A percentile compares a stretch with the other conserved stretches of the same genome.
Conservation (phyloP, 176 grass and related monocot species). For the Olyra latifolia region DNA sequence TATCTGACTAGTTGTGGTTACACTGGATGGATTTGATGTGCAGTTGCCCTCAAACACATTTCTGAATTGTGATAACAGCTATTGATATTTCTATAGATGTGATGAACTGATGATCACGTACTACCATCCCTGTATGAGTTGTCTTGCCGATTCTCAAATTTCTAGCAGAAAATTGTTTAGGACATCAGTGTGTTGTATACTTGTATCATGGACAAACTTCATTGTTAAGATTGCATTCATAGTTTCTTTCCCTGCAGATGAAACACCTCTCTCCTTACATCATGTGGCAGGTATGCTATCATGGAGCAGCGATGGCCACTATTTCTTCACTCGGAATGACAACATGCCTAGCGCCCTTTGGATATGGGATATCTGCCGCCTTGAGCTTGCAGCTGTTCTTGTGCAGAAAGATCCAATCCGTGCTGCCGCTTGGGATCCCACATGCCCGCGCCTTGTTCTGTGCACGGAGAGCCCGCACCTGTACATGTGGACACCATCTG, state of each 20-base stretch:
- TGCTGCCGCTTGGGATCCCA: conserved; percentile 84
- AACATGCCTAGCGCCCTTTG: conserved; percentile 86
- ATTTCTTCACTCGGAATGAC: conserved; percentile 88
- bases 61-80: neutral
- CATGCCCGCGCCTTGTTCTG: conserved; percentile 54
- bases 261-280: conserved; percentile 33
- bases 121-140: neutral
- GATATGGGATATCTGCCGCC: conserved; percentile 97
- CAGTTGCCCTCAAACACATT: neutral
- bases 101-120: neutral
- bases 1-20: neutral
- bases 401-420: conserved; percentile 93
- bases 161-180: conserved; percentile 7
- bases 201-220: neutral
- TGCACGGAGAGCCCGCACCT: conserved; percentile 78
- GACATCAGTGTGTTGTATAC: neutral
- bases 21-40: neutral
- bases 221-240: neutral
- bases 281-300: conserved; percentile 68
- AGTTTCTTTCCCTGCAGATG: neutral
- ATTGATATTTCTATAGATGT: neutral
- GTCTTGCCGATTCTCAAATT: conserved; percentile 1
- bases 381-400: conserved; percentile 82
- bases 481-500: conserved; percentile 83
- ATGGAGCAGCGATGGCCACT: conserved; percentile 87